Percentiles rank a stretch among this genome's conserved stretches.
phyloP scores from a whole-genome alignment of 73 alveolate species.

The Paramecium primaurelia region DNA sequence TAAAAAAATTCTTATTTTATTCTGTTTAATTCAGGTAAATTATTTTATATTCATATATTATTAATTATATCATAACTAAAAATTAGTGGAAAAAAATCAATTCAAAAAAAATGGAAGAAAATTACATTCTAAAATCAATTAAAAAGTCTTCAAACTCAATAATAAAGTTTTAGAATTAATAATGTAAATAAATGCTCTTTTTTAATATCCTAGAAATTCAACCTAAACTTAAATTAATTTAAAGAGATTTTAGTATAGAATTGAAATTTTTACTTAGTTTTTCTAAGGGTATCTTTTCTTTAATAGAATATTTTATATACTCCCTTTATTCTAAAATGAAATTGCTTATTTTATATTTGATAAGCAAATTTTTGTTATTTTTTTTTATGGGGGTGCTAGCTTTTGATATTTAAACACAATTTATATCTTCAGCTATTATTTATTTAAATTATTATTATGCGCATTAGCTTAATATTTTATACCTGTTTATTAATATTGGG shows the following conservation, averaged over 20 bases:
- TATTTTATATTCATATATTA: too few species aligned
- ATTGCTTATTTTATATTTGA: too few species aligned
- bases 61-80: too few species aligned
- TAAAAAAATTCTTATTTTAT: not conserved
- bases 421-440: not conserved
- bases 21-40: too few species aligned
- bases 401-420: not conserved
- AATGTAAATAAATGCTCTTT: not conserved
- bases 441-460: not conserved
- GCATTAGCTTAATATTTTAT: not conserved
- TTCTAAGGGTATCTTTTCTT: not conserved
- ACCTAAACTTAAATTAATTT: not conserved
- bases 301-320: not conserved
- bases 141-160: too few species aligned
- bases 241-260: not conserved
- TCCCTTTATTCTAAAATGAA: not conserved
- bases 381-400: not conserved
- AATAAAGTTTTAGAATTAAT: too few species aligned
- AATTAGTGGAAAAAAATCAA: too few species aligned
- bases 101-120: too few species aligned
- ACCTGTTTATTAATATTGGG: not conserved
- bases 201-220: not conserved
- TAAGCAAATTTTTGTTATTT: not conserved
- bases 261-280: not conserved
- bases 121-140: too few species aligned